phyloP scores from a whole-genome alignment of 2,329 filamentous ascomycete species.

The Hypomyces rosellus region DNA sequence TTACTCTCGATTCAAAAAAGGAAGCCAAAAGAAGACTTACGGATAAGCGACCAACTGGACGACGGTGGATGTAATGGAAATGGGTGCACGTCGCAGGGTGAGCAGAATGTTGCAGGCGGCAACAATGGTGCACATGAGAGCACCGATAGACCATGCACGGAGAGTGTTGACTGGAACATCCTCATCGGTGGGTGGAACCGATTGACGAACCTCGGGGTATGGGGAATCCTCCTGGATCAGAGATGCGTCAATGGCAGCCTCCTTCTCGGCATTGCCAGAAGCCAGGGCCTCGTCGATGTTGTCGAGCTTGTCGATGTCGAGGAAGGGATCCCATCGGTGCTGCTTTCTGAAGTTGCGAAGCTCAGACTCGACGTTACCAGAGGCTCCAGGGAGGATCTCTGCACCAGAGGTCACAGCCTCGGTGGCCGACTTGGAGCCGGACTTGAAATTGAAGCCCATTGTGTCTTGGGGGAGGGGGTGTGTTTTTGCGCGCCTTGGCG shows the following conservation, averaged over 20 bases:
- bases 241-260: conserved; percentile 39
- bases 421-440: conserved; percentile 11
- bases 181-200: conserved; percentile 38
- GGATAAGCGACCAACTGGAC: conserved; percentile 51
- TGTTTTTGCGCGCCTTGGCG: no score
- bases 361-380: conserved; percentile 19
- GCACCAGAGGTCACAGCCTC: conserved; percentile 14
- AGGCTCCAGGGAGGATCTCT: conserved; percentile 14
- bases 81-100: conserved; percentile 41
- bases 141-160: conserved; percentile 53
- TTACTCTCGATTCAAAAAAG: neutral
- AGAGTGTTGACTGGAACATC: conserved; percentile 52
- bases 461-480: neutral
- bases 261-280: conserved; percentile 38
- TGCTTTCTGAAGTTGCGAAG: conserved; percentile 40
- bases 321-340: conserved; percentile 52
- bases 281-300: conserved; percentile 42
- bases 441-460: conserved; percentile 18
- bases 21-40: conserved; percentile 13
- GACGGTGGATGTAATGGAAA: conserved; percentile 47
- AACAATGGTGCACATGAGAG: conserved; percentile 51
- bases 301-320: conserved; percentile 47
- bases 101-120: conserved; percentile 53
- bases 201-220: conserved; percentile 21
- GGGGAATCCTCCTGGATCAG: conserved; percentile 46